Evolutionary conservation across 2,329 filamentous ascomycete genomes (phyloP), one percentile per base, ranked within the genome.

Genomic region (Fusarium sp.): DNA sequence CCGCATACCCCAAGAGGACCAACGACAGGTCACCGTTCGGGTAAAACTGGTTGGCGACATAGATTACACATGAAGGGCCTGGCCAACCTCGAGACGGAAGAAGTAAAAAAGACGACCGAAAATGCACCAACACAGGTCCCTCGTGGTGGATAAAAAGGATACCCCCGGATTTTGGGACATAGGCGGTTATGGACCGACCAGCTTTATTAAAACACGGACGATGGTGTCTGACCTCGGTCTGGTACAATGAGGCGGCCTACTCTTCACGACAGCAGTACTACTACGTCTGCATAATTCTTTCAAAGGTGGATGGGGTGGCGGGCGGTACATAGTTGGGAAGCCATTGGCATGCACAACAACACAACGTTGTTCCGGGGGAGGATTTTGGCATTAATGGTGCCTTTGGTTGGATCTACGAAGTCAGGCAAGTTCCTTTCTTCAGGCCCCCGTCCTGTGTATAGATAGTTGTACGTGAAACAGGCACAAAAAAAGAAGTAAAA

Each of bases 401-500:
- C 70, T 66, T 45, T 61, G 65, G 58, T 74, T 74, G 67, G 69
- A 76, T 73, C 58, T 56, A 70, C 60, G 69, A 72, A 71, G 73
- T 60, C 60, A 69, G 70, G 68, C 68, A 67, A 69, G 63, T 63
- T 66, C 57, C 59, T 68, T 56, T 77, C 73, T 77, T 73, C 69
- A 52, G 65, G 63, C 70, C 73, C 70, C 70, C 66, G 64, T 75
- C 75, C 77, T 80, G 74, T 80, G 78, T 80, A 79, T 82, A 80
- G 78, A 77, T 81, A 83, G 79, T 77, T 82, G 78, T 80, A 73
- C 71, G 54, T 72, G 78, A 65, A 45, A 81, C 78, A 82, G 77
- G 78, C 77, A 79, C 76, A 79, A 79, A 79, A 77, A 81, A 80
- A 79, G 76, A 78, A 80, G 76, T 72, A 79, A 80, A 80, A 82